Base-by-base conservation (phyloP, 495 filamentous ascomycete species). In the Geoglossum glabrum region DNA sequence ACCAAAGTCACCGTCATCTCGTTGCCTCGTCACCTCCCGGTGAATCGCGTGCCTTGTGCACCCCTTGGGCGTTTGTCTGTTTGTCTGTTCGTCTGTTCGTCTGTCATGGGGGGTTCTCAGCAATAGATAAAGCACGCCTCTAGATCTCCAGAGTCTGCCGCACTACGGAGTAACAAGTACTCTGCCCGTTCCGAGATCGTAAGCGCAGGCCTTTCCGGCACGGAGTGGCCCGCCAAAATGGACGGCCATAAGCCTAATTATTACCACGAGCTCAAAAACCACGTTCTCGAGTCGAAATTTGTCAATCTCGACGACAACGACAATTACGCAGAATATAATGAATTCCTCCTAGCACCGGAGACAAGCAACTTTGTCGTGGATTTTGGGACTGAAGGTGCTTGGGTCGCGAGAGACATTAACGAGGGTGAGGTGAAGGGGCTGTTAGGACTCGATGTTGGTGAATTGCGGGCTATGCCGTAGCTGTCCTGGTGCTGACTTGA, bases 301-400 rank as follows among this genome's bases (percentile, higher is more conserved):
- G 4, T 28, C 19, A 17, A 52, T 19, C 23, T 52, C 19, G 49
- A 52, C 49, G 10, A 8, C 4, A 7, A 27, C 6, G 11, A 30
- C 11, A 13, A 52, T 0, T 52, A 28, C 17, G 49, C 26, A 5
- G 19, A 1, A 23, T 52, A 5, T 30, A 30, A 27, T 27, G 30
- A 19, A 15, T n/a, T 0, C 28, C 49, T 52, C 15, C 23, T 9
- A 52, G 23, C 11, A 11, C 28, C 19, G 23, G 23, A 52, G 1
- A 52, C 49, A 3, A 23, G 1, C 28, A 87, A 83, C 61, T 87
- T 90, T 62, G 77, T 84, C 19, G 70, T 90, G 15, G 82, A 88
- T 57, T 87, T 87, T 67, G 81, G 82, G 27, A 74, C 74, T 25
- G 72, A 81, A 10, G 71, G 74, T 59, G 82, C 83, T 21, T 79